Evolutionary conservation across 1,284 basidiomycete species (phyloP).

Genomic region (Tremellales sp.): DNA sequence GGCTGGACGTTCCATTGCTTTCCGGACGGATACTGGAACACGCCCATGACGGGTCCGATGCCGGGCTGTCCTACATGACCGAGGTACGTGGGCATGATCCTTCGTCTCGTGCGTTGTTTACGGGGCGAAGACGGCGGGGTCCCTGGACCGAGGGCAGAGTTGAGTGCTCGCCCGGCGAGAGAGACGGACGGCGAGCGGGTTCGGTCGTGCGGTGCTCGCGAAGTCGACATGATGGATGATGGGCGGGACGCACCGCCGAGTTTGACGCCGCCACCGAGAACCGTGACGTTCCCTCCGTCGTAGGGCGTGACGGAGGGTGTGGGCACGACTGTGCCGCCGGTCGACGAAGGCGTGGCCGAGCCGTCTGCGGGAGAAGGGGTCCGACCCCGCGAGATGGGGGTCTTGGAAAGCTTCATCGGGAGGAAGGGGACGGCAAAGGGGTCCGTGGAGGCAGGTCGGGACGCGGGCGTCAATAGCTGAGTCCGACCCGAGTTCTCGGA

Average conservation of each 20-base stretch:
- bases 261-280: conserved; percentile 49
- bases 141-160: conserved; percentile 29
- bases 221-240: conserved; percentile 21
- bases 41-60: conserved; percentile 38
- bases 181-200: conserved; percentile 43
- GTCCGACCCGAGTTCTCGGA: conserved; percentile 35
- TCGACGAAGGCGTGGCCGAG: conserved; percentile 12
- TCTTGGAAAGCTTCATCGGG: conserved; percentile 11
- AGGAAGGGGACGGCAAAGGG: conserved; percentile 20
- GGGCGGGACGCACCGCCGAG: conserved; percentile 36
- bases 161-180: conserved; percentile 40
- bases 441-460: conserved; percentile 38
- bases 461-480: conserved; percentile 40
- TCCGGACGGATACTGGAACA: conserved; percentile 27
- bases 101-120: conserved; percentile 37
- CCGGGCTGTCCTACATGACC: conserved; percentile 43
- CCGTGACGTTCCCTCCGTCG: conserved; percentile 50
- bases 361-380: conserved; percentile 19
- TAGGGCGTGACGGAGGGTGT: conserved; percentile 48
- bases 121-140: conserved; percentile 11
- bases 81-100: conserved; percentile 46
- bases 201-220: conserved; percentile 28
- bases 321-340: conserved; percentile 9
- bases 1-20: conserved; percentile 16
- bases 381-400: conserved; percentile 14